Conservation (phyloP, 257 asterid species). For the Solanum infundibuliforme region DNA sequence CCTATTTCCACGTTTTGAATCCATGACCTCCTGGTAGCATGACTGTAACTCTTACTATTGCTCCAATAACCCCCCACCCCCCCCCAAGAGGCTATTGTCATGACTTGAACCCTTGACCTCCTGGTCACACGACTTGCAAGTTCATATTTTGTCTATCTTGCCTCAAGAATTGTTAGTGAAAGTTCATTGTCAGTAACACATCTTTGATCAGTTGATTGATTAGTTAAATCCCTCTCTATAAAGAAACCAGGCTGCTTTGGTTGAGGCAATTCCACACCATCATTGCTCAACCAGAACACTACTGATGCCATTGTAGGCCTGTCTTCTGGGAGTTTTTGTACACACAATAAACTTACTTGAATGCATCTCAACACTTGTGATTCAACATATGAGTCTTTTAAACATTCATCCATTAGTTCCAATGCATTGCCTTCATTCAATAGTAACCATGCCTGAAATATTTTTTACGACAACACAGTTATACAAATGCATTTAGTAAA, state of each 20-base stretch:
- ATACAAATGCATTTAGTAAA: neutral
- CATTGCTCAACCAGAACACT: slow-evolving; percentile 16
- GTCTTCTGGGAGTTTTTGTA: slow-evolving; percentile 9
- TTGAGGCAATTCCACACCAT: slow-evolving; percentile 4
- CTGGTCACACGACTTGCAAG: neutral
- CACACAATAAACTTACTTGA: slow-evolving; percentile 14
- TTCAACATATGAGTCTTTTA: slow-evolving; percentile 1
- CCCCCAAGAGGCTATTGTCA: neutral
- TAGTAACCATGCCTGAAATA: slow-evolving; percentile 12
- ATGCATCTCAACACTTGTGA: slow-evolving; percentile 8
- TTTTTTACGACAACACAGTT: neutral
- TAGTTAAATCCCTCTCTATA: neutral
- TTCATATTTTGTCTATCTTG: neutral
- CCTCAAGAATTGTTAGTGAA: slow-evolving; percentile 2
- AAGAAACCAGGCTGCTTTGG: slow-evolving; percentile 27
- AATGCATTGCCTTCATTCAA: slow-evolving; percentile 7
- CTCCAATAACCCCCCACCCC: neutral
- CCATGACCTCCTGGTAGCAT: neutral
- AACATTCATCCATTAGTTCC: slow-evolving; percentile 11
- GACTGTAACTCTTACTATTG: neutral
- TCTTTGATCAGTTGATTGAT: neutral
- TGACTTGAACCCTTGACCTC: neutral
- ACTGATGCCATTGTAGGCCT: slow-evolving; percentile 20
- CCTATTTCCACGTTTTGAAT: neutral
- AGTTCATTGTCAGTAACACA: neutral